These are phyloP conservation scores for Pestalotiopsis sp. DNA, from an alignment of 2,329 filamentous ascomycete genomes.

Conservation along the genomic window DNA sequence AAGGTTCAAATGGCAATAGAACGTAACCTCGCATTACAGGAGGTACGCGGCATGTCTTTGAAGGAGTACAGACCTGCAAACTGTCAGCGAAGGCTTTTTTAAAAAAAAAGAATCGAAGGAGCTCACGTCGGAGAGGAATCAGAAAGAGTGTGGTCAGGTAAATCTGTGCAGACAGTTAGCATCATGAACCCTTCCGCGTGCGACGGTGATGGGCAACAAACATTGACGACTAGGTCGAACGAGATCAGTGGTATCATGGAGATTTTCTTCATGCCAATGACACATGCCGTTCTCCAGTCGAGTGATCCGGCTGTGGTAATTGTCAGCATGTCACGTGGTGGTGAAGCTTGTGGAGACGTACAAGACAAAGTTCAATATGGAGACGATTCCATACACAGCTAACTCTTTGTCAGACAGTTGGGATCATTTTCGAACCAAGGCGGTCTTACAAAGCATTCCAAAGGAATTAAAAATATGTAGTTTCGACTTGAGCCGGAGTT, in stretches of 20 bases:
- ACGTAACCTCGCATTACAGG: constrained; percentile 43
- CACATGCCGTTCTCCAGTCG: constrained; percentile 55
- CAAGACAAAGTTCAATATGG: constrained; percentile 64
- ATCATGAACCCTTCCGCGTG: too few relatives aligned
- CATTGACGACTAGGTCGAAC: constrained; percentile 42
- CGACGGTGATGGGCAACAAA: too few relatives aligned
- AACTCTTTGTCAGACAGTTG: too few relatives aligned
- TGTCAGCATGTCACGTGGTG: not conserved
- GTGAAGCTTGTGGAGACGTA: constrained; percentile 26
- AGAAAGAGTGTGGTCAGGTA: constrained; percentile 64
- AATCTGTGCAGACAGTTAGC: constrained; percentile 31
- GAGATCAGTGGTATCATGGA: too few relatives aligned
- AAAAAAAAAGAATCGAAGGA: too few relatives aligned
- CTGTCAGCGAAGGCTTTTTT: too few relatives aligned
- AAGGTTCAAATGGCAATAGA: constrained; percentile 59
- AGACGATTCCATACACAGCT: too few relatives aligned
- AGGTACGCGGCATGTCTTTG: constrained; percentile 43
- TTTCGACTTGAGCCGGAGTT: too few relatives aligned
- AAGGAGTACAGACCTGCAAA: constrained; percentile 54
- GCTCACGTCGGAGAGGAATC: constrained; percentile 56
- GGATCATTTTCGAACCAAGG: too few relatives aligned
- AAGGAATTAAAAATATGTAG: too few relatives aligned
- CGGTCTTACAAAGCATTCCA: too few relatives aligned
- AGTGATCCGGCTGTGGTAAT: constrained; percentile 49
- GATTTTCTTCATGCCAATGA: constrained; percentile 58